Conservation (phyloP, 2,329 filamentous ascomycete species). For the Cladosporium velox region DNA sequence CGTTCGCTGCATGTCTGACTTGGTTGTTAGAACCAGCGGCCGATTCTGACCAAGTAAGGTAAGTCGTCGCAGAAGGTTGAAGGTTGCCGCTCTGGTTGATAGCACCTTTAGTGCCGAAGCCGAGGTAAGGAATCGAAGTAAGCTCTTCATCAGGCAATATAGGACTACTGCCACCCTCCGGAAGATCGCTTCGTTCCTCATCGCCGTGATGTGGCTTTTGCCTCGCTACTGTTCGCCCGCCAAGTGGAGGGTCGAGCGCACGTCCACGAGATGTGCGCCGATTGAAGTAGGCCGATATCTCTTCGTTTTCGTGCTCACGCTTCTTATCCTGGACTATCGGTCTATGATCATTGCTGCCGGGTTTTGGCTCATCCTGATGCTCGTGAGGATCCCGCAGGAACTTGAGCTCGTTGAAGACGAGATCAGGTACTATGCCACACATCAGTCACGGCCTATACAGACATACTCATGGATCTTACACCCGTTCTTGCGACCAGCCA, state of each 20-base stretch:
- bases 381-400: conserved; percentile 46
- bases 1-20: background rate
- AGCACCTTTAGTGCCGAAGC: conserved; percentile 41
- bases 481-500: conserved; percentile 43
- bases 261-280: conserved; percentile 25
- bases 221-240: conserved; percentile 12
- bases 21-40: conserved; percentile 27
- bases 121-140: conserved; percentile 40
- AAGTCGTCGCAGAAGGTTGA: conserved; percentile 35
- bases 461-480: conserved; percentile 35
- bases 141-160: conserved; percentile 34
- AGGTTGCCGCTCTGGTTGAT: conserved; percentile 23
- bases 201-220: background rate
- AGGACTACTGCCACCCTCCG: background rate
- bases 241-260: background rate
- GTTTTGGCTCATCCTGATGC: conserved; percentile 28
- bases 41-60: conserved; percentile 48
- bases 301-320: conserved; percentile 39
- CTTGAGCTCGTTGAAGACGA: conserved; percentile 54
- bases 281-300: conserved; percentile 51
- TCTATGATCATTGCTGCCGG: conserved; percentile 29
- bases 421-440: conserved; percentile 50
- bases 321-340: conserved; percentile 38
- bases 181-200: background rate
- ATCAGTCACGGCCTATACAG: conserved; percentile 14